These are phyloP conservation scores for Dichotomopilus funicola DNA, from an alignment of 2,329 filamentous ascomycete species.

Conservation along the genomic window DNA sequence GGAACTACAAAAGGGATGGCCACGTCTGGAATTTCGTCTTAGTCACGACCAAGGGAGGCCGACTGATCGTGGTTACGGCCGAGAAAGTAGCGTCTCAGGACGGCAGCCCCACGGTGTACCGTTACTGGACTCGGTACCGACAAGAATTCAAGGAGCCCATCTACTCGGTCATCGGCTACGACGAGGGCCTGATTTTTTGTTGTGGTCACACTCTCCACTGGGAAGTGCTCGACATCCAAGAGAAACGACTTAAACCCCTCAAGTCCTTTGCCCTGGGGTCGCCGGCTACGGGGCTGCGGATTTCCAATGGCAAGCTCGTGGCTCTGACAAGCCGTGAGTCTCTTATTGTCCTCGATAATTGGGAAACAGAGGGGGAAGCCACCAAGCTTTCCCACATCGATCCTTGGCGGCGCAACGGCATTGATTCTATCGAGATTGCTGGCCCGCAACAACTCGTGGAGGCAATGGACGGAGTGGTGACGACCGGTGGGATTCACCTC, in stretches of 20 bases:
- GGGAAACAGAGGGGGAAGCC: slow-evolving; percentile 28
- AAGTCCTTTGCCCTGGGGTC: slow-evolving; percentile 47
- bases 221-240: slow-evolving; percentile 44
- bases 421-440: slow-evolving; percentile 43
- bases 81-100: slow-evolving; percentile 26
- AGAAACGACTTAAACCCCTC: slow-evolving; percentile 45
- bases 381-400: slow-evolving; percentile 42
- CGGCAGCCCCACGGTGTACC: slow-evolving; percentile 32
- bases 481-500: slow-evolving; percentile 36
- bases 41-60: slow-evolving; percentile 49
- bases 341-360: slow-evolving; percentile 47
- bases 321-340: slow-evolving; percentile 51
- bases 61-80: slow-evolving; percentile 50
- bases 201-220: slow-evolving; percentile 48
- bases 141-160: slow-evolving; percentile 43
- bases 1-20: slow-evolving; percentile 52
- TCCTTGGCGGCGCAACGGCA: slow-evolving; percentile 36
- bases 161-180: slow-evolving; percentile 49
- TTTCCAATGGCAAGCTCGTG: slow-evolving; percentile 42
- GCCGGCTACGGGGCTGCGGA: slow-evolving; percentile 42
- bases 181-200: slow-evolving; percentile 52
- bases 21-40: slow-evolving; percentile 58
- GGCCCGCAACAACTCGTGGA: slow-evolving; percentile 22
- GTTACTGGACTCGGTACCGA: slow-evolving; percentile 49
- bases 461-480: background rate